Evolutionary conservation across 306 rosid species (phyloP), one percentile per base, ranked within the genome.

Genomic region (Sophora flavescens): DNA sequence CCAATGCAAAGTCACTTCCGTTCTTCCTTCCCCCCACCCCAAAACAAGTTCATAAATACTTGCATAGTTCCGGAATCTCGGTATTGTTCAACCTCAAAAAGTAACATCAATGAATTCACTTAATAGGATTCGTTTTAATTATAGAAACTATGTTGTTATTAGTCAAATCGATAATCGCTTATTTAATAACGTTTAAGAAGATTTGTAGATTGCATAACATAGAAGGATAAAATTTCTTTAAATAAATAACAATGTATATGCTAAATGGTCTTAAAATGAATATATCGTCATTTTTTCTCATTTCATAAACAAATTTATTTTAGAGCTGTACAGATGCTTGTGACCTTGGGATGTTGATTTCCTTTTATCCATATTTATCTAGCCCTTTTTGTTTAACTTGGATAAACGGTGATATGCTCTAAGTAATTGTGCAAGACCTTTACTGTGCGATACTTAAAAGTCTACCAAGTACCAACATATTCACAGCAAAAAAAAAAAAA

Each of bases 41-140:
- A 22, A 22, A 22, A 22, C 22, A 22, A 33, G 22, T 69, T 17
- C 26, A 41, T 12, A 8, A 2, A 42, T 41, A 53, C 50, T 6
- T 41, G 32, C 36, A 72, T 36, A 45, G 13, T 72, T 67, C 71
- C 70, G 44, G 70, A 73, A 81, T 81, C 77, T 73, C 65, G 60
- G 47, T 36, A 47, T 56, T 60, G 62, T 59, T 58, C 75, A 48
- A 70, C 3, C 39, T 35, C 12, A 30, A 60, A 51, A 11, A 15
- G 11, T 13, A 35, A 60, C 38, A 45, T 80, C 63, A 41, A 41
- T 33, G 70, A 45, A 42, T 72, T 44, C 17, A 8, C 65, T 64
- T 35, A 1, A 8, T 26, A 30, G 33, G 32, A 47, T 65, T 54
- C 33, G 6, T 15, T 17, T 2, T 3, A 62, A 38, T 18, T 64